These are phyloP conservation scores for Kwoniella sp. DNA, from an alignment of 768 basidiomycete species.

Conservation along the genomic window DNA sequence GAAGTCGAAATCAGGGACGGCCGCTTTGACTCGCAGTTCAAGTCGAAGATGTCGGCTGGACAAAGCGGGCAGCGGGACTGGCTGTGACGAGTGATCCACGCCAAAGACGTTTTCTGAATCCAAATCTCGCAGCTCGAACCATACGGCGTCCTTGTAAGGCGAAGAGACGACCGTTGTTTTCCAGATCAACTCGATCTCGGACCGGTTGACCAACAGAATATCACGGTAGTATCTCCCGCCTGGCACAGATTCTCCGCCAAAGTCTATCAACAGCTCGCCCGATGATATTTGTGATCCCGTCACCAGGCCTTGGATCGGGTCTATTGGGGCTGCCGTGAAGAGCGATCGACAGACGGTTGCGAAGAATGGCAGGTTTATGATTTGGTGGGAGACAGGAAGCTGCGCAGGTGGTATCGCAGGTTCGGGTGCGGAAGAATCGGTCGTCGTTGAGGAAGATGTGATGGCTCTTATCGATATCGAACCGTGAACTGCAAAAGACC, in stretches of 20 bases:
- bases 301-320: conserved; percentile 35
- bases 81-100: conserved; percentile 38
- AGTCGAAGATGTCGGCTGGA: conserved; percentile 47
- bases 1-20: conserved; percentile 43
- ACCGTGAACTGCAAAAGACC: conserved; percentile 46
- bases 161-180: conserved; percentile 43
- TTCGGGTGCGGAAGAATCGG: background rate
- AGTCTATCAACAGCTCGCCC: conserved; percentile 43
- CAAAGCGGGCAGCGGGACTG: conserved; percentile 43
- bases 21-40: conserved; percentile 37
- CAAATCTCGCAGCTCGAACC: conserved; percentile 49
- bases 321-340: conserved; percentile 45
- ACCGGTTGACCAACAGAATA: conserved; percentile 49
- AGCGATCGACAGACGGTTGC: conserved; percentile 51
- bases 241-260: conserved; percentile 44
- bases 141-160: conserved; percentile 40
- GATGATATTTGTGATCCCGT: conserved; percentile 37
- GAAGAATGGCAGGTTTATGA: conserved; percentile 45
- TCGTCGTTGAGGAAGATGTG: background rate
- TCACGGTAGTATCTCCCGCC: conserved; percentile 45
- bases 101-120: conserved; percentile 51
- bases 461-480: conserved; percentile 41
- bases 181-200: conserved; percentile 53
- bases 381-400: conserved; percentile 22
- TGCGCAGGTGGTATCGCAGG: background rate